Conservation (phyloP, 169 alveolate species). For the Eimeria tenella region DNA sequence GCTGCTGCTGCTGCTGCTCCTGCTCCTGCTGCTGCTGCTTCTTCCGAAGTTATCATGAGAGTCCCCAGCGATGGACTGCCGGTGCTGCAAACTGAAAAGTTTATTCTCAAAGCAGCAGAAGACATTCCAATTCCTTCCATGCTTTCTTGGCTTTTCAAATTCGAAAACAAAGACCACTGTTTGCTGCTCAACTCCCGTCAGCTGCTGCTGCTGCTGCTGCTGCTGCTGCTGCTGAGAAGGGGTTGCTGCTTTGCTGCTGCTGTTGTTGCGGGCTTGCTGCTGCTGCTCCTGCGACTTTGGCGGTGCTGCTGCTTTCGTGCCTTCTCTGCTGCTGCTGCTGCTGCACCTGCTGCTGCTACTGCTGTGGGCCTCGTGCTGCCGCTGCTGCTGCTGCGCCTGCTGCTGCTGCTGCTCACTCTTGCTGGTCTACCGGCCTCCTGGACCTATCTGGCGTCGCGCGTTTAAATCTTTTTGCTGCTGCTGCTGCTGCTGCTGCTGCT, state of each 20-base stretch:
- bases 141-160: constrained; percentile 29
- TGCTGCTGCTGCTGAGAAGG: neutral
- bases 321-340: too few species aligned
- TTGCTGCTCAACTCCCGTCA: neutral
- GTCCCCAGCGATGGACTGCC: constrained; percentile 11
- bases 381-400: too few species aligned
- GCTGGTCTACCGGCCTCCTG: too few species aligned
- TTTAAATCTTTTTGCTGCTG: too few species aligned
- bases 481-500: too few species aligned
- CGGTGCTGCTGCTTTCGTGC: too few species aligned
- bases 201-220: neutral
- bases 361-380: too few species aligned
- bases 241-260: constrained; percentile 6
- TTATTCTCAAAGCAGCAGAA: neutral
- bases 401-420: too few species aligned
- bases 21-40: neutral
- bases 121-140: neutral
- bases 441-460: too few species aligned
- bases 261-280: neutral
- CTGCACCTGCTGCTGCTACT: too few species aligned
- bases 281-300: neutral
- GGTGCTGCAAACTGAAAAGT: neutral
- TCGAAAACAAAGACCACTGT: neutral
- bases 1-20: neutral
- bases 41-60: neutral